These are phyloP conservation scores for Cardamine occulta DNA, from an alignment of 345 rosid genomes.

Conservation along the genomic window DNA sequence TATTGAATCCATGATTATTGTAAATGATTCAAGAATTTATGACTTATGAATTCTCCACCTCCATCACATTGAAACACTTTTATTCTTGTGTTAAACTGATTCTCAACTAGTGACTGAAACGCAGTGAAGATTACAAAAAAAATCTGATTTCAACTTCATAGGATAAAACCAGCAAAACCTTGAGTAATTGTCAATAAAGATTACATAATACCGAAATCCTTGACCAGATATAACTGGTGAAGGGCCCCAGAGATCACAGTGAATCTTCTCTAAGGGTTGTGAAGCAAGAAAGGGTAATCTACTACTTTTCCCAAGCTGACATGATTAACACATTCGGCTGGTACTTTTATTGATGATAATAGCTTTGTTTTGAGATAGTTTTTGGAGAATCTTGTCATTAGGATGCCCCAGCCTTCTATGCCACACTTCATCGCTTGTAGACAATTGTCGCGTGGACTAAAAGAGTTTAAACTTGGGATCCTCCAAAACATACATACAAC, in stretches of 20 bases:
- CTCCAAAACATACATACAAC: accelerated
- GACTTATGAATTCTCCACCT: no score
- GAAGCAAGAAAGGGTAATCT: background rate
- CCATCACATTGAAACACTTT: no score
- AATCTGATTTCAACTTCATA: no score
- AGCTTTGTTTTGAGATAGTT: background rate
- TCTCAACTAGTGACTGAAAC: no score
- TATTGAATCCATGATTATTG: no score
- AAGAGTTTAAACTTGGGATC: background rate
- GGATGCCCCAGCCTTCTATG: background rate
- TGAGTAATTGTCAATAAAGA: background rate
- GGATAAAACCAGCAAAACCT: background rate
- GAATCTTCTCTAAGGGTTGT: background rate
- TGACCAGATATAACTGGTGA: background rate
- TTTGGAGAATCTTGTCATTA: background rate
- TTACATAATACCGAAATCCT: background rate
- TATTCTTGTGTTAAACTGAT: no score
- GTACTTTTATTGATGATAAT: background rate
- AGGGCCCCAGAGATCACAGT: background rate
- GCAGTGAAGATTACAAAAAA: no score
- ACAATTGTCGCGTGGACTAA: background rate
- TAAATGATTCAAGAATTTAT: no score
- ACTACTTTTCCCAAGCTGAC: background rate
- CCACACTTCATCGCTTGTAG: background rate
- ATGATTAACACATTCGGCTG: background rate